Evolutionary conservation across 352 stramenopile species (phyloP), one percentile per base, ranked within the genome.

Genomic region (Phytophthora sansomeana): DNA sequence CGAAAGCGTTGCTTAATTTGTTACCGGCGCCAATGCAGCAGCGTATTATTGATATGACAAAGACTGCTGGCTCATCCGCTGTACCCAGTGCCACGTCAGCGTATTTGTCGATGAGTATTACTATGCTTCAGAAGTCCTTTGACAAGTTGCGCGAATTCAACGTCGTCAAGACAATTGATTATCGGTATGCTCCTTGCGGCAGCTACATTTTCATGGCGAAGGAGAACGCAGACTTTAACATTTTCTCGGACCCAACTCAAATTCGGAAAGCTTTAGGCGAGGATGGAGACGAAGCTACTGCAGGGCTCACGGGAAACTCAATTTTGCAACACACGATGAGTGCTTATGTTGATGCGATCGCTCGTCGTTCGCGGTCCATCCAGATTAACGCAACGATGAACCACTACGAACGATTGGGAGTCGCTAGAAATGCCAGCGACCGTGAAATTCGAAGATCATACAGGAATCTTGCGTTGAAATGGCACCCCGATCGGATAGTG

Each of bases 301-400:
- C 71, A 38, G 65, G 75, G 11, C 60, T 95, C 2, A 92, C 84
- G 4, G 85, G 81, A 7, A 89, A 92, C 41, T 83, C 84, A 17
- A 83, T 94, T 46, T 66, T 93, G 28, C 87, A 94, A 71, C 85
- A 96, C 50, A 68, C 89, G 35, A 92, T 96, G 85, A 87, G 65
- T 51, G 78, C 84, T 17, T 96, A 96, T 60, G 78, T 93, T 0
- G 82, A 91, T 32, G 72, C 83, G 1, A 76, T 96, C 30, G 76
- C 82, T 2, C 79, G 85, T 21, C 83, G 87, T 16, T 91, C 83
- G 13, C 89, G 71, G 21, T 89, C 78, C 7, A 91, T 93, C 49
- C 79, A 92, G 64, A 87, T 93, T 60, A 92, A 92, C 43, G 75
- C 79, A 36, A 87, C 68, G 3, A 94, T 96, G 87, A 90, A 92